Conservation (phyloP, 2,329 filamentous ascomycete species). For the Triangularia setosa region DNA sequence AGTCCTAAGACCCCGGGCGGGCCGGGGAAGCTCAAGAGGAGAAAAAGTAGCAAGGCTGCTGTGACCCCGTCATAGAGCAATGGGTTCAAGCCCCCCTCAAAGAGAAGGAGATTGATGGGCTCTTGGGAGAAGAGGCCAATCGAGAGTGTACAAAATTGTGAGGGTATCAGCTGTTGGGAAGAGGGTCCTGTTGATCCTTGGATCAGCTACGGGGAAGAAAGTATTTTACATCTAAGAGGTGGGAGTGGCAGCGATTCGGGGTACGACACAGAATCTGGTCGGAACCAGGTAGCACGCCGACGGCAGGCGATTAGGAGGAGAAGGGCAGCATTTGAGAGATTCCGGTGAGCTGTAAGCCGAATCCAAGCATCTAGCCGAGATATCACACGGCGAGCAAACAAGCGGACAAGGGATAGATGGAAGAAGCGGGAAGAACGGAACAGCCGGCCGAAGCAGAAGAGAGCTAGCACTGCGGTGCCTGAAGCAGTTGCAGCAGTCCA, state of each 20-base stretch:
- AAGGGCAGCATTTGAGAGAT: too few species aligned
- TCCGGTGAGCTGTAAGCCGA: neutral
- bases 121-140: neutral
- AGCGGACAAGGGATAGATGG: neutral
- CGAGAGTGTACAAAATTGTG: neutral
- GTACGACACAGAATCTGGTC: neutral
- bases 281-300: neutral
- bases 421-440: neutral
- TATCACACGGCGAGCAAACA: neutral
- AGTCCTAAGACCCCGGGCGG: constrained; percentile 40
- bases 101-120: neutral
- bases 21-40: constrained; percentile 39
- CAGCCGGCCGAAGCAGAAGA: too few species aligned
- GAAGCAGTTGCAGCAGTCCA: neutral
- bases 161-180: neutral
- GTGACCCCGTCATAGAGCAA: constrained; percentile 28
- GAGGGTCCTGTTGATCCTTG: too few species aligned
- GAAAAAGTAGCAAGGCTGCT: constrained; percentile 46
- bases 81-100: neutral
- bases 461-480: neutral
- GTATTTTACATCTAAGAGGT: neutral
- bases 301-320: neutral
- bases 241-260: neutral
- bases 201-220: neutral
- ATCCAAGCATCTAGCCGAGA: neutral